Percentiles rank a stretch among this genome's conserved stretches.
These are phyloP conservation scores for Protea cynaroides DNA, from an alignment of 164 flowering plant species.

Conservation along the genomic window DNA sequence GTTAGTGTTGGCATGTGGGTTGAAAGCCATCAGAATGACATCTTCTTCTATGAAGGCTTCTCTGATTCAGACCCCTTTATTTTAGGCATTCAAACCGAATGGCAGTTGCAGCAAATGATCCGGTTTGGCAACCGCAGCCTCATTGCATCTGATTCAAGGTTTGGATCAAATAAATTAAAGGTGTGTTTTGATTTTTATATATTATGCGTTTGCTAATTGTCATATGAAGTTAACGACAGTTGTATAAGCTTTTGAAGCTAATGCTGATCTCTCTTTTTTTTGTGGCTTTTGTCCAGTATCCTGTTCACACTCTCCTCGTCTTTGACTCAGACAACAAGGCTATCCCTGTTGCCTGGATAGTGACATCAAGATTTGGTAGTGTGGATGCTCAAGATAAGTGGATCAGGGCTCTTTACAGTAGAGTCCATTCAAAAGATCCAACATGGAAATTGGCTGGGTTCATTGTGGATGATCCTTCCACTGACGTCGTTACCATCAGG, in stretches of 20 bases:
- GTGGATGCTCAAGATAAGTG: constrained; percentile 54
- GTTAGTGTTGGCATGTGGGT: constrained; percentile 81
- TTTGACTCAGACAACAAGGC: constrained; percentile 88
- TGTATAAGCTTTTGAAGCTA: constrained; percentile 14
- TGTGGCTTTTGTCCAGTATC: constrained; percentile 40
- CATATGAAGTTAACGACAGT: not conserved
- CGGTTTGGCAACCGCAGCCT: constrained; percentile 79
- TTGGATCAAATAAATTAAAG: constrained; percentile 88
- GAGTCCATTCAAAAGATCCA: constrained; percentile 83
- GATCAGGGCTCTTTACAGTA: constrained; percentile 85
- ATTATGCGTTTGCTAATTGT: not conserved
- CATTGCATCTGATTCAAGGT: constrained; percentile 73
- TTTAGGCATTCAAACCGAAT: constrained; percentile 91
- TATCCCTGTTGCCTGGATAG: constrained; percentile 95
- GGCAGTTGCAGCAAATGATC: constrained; percentile 99
- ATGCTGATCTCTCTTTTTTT: constrained; percentile 16
- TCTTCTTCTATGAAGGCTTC: constrained; percentile 84
- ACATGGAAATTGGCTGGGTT: constrained; percentile 88
- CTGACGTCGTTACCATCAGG: constrained; percentile 68
- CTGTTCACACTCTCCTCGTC: constrained; percentile 82
- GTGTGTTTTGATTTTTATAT: constrained; percentile 33
- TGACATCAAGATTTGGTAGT: constrained; percentile 55
- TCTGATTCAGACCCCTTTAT: constrained; percentile 69
- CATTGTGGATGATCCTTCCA: constrained; percentile 75
- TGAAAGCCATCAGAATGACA: constrained; percentile 59